Conservation (phyloP, 2,329 filamentous ascomycete genomes). For the Aspergillus flavus region DNA sequence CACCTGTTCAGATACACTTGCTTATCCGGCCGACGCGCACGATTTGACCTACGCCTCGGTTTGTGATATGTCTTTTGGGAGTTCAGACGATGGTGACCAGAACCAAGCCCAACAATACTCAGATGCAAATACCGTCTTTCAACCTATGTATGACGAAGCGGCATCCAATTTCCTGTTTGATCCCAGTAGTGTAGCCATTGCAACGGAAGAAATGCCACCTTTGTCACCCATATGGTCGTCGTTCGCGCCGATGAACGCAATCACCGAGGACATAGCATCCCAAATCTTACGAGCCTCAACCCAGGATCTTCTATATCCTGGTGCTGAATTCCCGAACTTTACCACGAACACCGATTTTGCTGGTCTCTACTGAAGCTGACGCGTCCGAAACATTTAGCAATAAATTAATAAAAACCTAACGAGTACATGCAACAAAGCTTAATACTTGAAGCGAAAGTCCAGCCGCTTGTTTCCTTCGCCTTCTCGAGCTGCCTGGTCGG, state of each 20-base stretch:
- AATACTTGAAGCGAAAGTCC: conserved; percentile 57
- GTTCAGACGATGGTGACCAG: not conserved
- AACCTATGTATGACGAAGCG: not conserved
- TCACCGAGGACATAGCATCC: not conserved
- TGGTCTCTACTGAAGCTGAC: not conserved
- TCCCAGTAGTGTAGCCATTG: not conserved
- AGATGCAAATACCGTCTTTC: no score
- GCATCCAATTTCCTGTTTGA: not conserved
- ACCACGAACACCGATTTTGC: not conserved
- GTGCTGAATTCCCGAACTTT: not conserved
- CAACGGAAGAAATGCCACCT: not conserved
- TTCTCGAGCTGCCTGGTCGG: conserved; percentile 48
- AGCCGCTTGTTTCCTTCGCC: conserved; percentile 54
- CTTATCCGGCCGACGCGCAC: not conserved
- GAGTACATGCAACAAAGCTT: not conserved
- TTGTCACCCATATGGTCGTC: not conserved
- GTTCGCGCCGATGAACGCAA: not conserved
- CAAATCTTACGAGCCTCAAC: not conserved
- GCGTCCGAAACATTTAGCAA: no score
- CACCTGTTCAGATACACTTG: not conserved
- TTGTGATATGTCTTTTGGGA: not conserved
- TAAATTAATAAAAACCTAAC: not conserved
- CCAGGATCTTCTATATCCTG: not conserved
- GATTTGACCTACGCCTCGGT: not conserved
- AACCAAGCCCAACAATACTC: not conserved